Conservation (phyloP, 2,329 filamentous ascomycete genomes). For the Conoideocrella luteorostrata region DNA sequence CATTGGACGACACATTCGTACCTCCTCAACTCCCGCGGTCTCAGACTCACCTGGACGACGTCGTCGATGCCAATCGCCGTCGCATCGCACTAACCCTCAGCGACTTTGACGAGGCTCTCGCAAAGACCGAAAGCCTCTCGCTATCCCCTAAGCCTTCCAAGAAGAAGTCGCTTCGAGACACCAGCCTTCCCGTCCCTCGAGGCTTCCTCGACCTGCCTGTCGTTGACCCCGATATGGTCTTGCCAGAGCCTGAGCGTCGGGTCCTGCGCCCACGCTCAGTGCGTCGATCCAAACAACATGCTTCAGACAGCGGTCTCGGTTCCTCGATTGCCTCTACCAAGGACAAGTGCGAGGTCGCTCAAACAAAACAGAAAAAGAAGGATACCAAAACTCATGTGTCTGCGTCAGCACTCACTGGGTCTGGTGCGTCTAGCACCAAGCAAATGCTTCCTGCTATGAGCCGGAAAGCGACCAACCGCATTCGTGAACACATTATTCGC, state of each 20-base stretch:
- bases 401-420: conserved; percentile 55
- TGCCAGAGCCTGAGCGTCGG: conserved; percentile 37
- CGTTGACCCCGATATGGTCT: conserved; percentile 41
- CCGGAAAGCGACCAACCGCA: conserved; percentile 64
- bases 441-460: conserved; percentile 56
- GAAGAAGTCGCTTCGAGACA: conserved; percentile 39
- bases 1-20: conserved; percentile 35
- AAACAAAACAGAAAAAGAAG: conserved; percentile 21
- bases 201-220: conserved; percentile 53
- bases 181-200: conserved; percentile 53
- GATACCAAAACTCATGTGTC: conserved; percentile 25
- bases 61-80: conserved; percentile 61
- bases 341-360: conserved; percentile 40
- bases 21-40: conserved; percentile 57
- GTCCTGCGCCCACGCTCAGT: conserved; percentile 48
- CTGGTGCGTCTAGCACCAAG: conserved; percentile 42
- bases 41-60: conserved; percentile 64
- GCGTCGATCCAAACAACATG: conserved; percentile 57
- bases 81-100: conserved; percentile 61
- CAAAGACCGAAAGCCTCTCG: conserved; percentile 36
- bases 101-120: conserved; percentile 57
- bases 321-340: conserved; percentile 65
- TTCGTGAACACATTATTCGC: conserved; percentile 70
- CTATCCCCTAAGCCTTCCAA: conserved; percentile 28
- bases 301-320: conserved; percentile 83